Conservation (phyloP, 1,284 basidiomycete genomes). For the Fomitopsis palustris region DNA sequence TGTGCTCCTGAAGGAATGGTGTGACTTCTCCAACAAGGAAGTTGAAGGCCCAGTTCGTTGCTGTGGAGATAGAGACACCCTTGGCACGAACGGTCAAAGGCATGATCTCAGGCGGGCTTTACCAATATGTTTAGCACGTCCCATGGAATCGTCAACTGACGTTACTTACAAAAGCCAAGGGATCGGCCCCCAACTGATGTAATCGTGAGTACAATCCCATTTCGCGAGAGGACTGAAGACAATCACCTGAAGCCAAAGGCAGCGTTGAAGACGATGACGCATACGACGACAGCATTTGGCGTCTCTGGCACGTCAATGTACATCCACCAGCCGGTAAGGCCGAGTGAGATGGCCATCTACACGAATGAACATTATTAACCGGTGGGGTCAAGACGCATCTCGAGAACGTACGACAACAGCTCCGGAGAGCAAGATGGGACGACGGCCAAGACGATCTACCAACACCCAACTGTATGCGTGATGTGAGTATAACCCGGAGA, state of each 20-base stretch:
- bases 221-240: background rate
- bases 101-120: conserved; percentile 67
- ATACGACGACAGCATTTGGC: conserved; percentile 86
- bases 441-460: conserved; percentile 89
- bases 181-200: conserved; percentile 20
- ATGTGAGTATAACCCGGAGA: conserved; percentile 10
- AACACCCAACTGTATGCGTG: conserved; percentile 79
- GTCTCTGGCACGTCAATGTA: conserved; percentile 86
- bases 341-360: conserved; percentile 76
- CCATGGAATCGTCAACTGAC: conserved; percentile 11
- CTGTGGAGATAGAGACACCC: conserved; percentile 91
- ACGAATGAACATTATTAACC: background rate
- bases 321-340: conserved; percentile 90
- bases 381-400: background rate
- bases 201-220: background rate
- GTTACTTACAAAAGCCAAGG: conserved; percentile 83
- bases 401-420: conserved; percentile 68
- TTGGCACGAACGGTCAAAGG: conserved; percentile 88
- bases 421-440: conserved; percentile 88
- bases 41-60: conserved; percentile 85
- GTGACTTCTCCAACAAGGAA: conserved; percentile 89
- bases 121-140: background rate
- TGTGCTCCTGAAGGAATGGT: conserved; percentile 85
- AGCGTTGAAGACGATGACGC: conserved; percentile 93
- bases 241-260: conserved; percentile 80